Conservation (phyloP, 2,329 filamentous ascomycete species). For the Scolecobasidium constrictum region DNA sequence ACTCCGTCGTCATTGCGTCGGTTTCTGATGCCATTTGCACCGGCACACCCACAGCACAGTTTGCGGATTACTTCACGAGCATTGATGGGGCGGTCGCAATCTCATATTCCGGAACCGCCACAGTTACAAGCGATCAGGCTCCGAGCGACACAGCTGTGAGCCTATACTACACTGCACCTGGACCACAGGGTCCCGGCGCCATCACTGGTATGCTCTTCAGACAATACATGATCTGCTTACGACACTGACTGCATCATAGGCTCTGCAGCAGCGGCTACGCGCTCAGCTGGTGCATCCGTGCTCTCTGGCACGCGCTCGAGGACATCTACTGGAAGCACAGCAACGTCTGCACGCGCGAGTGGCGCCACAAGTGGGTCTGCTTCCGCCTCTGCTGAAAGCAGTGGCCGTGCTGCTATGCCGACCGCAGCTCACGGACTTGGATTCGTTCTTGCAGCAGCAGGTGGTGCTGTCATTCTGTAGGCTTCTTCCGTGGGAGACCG, state of each 20-base stretch:
- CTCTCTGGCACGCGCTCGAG: neutral
- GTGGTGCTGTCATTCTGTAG: neutral
- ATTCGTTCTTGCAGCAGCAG: neutral
- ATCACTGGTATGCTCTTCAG: conserved; percentile 27
- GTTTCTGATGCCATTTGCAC: conserved; percentile 28
- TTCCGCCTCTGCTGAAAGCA: neutral
- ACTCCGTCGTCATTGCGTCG: conserved; percentile 23
- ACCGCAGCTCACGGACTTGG: neutral
- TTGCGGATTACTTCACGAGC: conserved; percentile 24
- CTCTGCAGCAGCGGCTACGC: neutral
- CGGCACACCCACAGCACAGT: conserved; percentile 27
- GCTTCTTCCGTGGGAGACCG: too few species aligned
- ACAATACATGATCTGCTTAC: neutral
- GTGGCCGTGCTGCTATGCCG: neutral
- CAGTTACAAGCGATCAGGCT: conserved; percentile 22
- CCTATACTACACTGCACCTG: conserved; percentile 32
- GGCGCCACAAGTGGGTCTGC: neutral
- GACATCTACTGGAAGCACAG: neutral
- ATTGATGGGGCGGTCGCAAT: conserved; percentile 17
- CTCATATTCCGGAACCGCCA: conserved; percentile 18
- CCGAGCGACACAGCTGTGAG: conserved; percentile 29
- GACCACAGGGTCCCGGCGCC: conserved; percentile 27
- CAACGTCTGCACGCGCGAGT: neutral
- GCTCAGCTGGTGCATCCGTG: neutral
- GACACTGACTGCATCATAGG: neutral